Base-by-base conservation (phyloP, 164 flowering plant species). In the Magnolia sinica region DNA sequence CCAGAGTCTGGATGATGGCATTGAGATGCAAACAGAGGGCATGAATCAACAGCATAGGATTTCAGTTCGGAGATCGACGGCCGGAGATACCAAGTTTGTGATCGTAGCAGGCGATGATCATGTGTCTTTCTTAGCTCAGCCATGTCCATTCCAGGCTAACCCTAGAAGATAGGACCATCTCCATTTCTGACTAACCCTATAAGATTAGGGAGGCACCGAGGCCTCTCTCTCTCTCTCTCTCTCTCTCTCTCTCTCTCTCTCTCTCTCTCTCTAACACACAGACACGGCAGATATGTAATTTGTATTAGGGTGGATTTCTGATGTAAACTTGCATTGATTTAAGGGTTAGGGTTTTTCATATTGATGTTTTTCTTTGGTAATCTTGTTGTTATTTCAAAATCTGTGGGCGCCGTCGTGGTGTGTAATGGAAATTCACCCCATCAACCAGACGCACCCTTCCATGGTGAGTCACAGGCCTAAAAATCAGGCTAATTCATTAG, bases 41-140 rank as follows among this genome's bases (percentile, higher is more conserved):
- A 1, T 29, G 14, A 73, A 37, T 31, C 74, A 69, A 52, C 31
- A 31, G 37, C 50, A 65, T 22, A 76, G 72, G 72, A 66, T 50
- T 19, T 16, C 23, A n/a, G 68, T 7, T 1, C 7, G 63, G 8
- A 45, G 76, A 37, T 11, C 72, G 4, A n/a, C 7, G 24, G 58
- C 23, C 16, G 61, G 61, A 16, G 75, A 71, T 55, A 68, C 69
- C 70, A 79, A 79, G 68, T 70, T 79, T 63, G 81, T 79, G 63
- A 74, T 74, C 52, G 7, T 64, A 19, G 77, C 78, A 1, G 78
- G 81, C 1, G 64, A 79, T n/a, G 64, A 69, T 63, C 77, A 78
- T 69, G 77, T 70, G 8, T 37, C 80, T 69, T 74, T 73, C 70
- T 58, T 78, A n/a, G 77, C 80, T 74, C 58, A 73, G 67, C 76